Evolutionary conservation across 305 asterid species (phyloP), one percentile per base, ranked within the genome.

Genomic region (Nicotiana rustica): DNA sequence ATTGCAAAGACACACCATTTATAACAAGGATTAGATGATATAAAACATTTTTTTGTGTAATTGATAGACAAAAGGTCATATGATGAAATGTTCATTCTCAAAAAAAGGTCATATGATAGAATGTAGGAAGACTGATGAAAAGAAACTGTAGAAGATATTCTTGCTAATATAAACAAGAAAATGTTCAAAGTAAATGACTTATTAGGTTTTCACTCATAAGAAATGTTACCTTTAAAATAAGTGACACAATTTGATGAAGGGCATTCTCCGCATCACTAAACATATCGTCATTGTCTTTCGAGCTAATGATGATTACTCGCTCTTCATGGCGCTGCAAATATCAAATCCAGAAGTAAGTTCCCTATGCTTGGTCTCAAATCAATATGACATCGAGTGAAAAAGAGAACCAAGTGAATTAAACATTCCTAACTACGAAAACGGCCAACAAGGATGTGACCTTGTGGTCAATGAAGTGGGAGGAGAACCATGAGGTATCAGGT

Each of bases 201-300:
- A 1, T 19, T 52, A 75, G 9, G 80, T 75, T 29, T 21, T 33
- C 52, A 31, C 10, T 69, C 19, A 49, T 15, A 84, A 66, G 44
- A 41, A 82, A 84, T 13, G 70, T 84, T 84, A 93, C 99, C 99
- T 90, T 88, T 81, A 96, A 97, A 69, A 94, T 91, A 87, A 94
- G 87, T 83, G 87, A 90, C 84, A 93, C 95, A 75, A 96, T 92
- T 84, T 92, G 97, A 87, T 92, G 98, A 88, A 96, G 98, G 60
- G 98, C 99, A 85, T 90, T 88, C 87, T 96, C 99, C 14, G 99
- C 97, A 84, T 96, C 98, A 82, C 92, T 93, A 84, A 90, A 91
- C 36, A 82, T 80, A 62, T 82, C 81, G 49, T 89, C 97, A 78
- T 87, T 91, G 85, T 91, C 96, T 87, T 90, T 91, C 61, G 99